Evolutionary conservation across 2,329 filamentous ascomycete species (phyloP), one percentile per base, ranked within the genome.

Genomic region (Nothophaeocryptopus gaeumannii): DNA sequence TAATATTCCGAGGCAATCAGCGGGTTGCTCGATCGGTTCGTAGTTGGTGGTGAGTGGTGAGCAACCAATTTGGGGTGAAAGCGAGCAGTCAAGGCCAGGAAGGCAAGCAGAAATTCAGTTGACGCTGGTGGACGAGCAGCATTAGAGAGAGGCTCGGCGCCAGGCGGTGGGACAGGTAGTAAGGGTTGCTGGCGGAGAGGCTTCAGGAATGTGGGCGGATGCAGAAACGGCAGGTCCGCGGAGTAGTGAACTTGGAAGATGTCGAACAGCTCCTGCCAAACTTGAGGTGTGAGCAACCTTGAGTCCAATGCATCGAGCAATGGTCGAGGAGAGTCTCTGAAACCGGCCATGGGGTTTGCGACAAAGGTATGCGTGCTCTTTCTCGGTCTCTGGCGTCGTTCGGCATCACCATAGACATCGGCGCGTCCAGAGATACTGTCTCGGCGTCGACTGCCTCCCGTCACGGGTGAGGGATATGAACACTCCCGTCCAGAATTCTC

Each of bases 161-260:
- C 35, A 15, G 52, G 33, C 5, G 54, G 40, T 26, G 20, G 20
- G 20, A 26, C 20, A 2, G 51, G 50, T 15, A 51, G 41, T 15
- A 43, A 55, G 32, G 53, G 48, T 35, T 63, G 60, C 45, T 68
- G 63, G 3, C 65, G 62, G 8, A 78, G 70, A 51, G 76, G 75
- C 40, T 73, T 70, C 46, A 79, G 68, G 56, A 88, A 80, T 0
- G 80, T 85, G 2, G 81, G 78, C 5, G 84, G 72, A 63, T 89
- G 85, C 7, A 89, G 66, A 61, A 89, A 89, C 0, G 85, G 82
- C 34, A 89, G 75, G 63, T 89, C 85, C 1, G 85, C 83, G 0
- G 83, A 82, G 64, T 85, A 89, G 63, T 89, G 84, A 36, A 83
- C 74, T 59, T 84, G 82, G 66, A 85, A 89, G 26, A 88, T 80